Percentiles rank a stretch among this genome's conserved stretches.
These are phyloP conservation scores for Geotrichum siamense DNA, from an alignment of 1,139 yeast genomes.

Conservation along the genomic window DNA sequence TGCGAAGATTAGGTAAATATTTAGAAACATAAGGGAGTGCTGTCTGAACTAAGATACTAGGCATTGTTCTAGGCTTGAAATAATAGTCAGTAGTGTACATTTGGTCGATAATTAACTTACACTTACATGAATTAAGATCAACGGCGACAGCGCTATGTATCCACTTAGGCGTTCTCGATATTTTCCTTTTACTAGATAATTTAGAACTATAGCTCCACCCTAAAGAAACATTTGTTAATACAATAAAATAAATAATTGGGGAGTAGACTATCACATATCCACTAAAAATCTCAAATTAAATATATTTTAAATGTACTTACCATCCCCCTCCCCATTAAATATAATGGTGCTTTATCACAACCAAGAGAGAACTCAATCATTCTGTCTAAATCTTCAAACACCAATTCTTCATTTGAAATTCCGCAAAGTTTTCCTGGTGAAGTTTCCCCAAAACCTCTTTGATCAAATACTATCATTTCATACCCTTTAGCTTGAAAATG, in stretches of 20 bases:
- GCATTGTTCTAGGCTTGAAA: conserved; percentile 40
- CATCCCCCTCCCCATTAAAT: conserved; percentile 74
- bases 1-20: conserved; percentile 47
- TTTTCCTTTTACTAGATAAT: conserved; percentile 67
- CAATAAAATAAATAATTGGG: not conserved
- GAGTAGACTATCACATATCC: too few species aligned
- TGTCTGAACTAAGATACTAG: conserved; percentile 43
- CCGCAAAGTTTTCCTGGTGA: conserved; percentile 49
- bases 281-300: too few species aligned
- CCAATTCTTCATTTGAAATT: conserved; percentile 53
- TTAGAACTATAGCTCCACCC: conserved; percentile 85
- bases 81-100: not conserved
- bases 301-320: conserved; percentile 4
- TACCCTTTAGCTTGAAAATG: conserved; percentile 52
- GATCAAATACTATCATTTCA: conserved; percentile 72
- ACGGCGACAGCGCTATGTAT: conserved; percentile 59
- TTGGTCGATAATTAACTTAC: conserved; percentile 37
- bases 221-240: not conserved
- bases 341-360: conserved; percentile 34
- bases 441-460: conserved; percentile 82
- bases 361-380: conserved; percentile 38
- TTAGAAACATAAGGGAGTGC: conserved; percentile 45
- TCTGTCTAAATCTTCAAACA: conserved; percentile 62
- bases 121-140: conserved; percentile 45
- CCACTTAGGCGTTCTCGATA: conserved; percentile 48